These are phyloP conservation scores for Stereum hirsutum DNA, from an alignment of 1,284 basidiomycete species.

Conservation along the genomic window DNA sequence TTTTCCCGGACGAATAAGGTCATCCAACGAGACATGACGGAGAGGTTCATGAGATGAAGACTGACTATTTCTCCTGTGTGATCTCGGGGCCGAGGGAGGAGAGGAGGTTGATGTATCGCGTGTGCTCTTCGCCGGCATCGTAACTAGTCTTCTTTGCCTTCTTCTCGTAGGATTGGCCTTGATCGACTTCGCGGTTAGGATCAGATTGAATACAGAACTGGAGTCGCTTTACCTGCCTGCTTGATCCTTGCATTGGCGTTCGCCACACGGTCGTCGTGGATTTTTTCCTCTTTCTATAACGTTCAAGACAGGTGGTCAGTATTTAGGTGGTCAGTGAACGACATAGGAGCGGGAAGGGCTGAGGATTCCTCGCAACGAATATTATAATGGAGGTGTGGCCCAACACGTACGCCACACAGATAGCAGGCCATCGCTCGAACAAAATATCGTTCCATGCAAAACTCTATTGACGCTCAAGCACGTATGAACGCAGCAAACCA, in stretches of 20 bases:
- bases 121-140: conserved; percentile 67
- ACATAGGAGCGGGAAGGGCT: background rate
- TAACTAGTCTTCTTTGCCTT: conserved; percentile 64
- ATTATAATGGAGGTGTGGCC: no score
- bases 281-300: conserved; percentile 66
- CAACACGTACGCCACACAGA: background rate
- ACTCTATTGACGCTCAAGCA: no score
- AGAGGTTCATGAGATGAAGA: conserved; percentile 6
- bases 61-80: conserved; percentile 70
- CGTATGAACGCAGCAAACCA: background rate
- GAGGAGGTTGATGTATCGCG: conserved; percentile 66
- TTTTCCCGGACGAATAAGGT: no score
- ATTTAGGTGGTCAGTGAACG: background rate
- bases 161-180: conserved; percentile 67
- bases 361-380: no score
- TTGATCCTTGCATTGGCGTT: conserved; percentile 66
- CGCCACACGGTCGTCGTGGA: conserved; percentile 62
- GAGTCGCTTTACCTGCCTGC: conserved; percentile 46
- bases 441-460: no score
- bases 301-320: background rate
- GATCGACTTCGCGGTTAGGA: background rate
- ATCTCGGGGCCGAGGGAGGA: conserved; percentile 69
- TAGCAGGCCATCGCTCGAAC: no score
- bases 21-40: conserved; percentile 3
- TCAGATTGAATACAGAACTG: background rate